These are phyloP conservation scores for Blastomyces percursus DNA, from an alignment of 2,329 filamentous ascomycete species.

Conservation along the genomic window DNA sequence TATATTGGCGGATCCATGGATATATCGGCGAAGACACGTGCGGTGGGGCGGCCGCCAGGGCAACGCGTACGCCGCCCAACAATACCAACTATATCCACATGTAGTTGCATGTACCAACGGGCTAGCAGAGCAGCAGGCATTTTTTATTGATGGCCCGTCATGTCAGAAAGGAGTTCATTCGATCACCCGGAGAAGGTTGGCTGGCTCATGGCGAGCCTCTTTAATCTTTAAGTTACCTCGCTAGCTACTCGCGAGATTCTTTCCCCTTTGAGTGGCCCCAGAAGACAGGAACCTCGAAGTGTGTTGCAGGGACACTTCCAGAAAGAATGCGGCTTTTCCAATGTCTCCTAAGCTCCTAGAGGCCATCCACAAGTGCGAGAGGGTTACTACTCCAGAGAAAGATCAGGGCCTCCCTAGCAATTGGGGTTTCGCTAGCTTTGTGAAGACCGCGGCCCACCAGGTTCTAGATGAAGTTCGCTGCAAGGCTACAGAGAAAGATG, in stretches of 20 bases:
- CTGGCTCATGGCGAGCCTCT: constrained; percentile 9
- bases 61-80: too few relatives aligned
- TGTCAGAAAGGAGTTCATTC: constrained; percentile 4
- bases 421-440: constrained; percentile 12
- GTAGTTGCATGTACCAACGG: too few relatives aligned
- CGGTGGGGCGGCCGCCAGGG: too few relatives aligned
- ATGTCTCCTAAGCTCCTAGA: constrained; percentile 9
- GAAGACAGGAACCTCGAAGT: constrained; percentile 12
- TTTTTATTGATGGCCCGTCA: neutral
- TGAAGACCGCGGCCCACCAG: constrained; percentile 5
- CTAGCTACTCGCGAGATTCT: constrained; percentile 7
- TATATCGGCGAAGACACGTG: too few relatives aligned
- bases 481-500: constrained; percentile 2
- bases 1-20: too few relatives aligned
- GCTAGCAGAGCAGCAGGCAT: neutral
- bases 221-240: constrained; percentile 3
- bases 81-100: too few relatives aligned
- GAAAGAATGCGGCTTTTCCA: constrained; percentile 6
- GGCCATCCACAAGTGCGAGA: constrained; percentile 10
- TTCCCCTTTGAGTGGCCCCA: constrained; percentile 12
- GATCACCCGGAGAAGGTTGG: constrained; percentile 7
- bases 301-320: constrained; percentile 9
- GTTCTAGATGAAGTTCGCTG: constrained; percentile 6
- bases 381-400: constrained; percentile 6
- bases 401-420: constrained; percentile 6